Evolutionary conservation across 2,329 filamentous ascomycete species (phyloP), one percentile per base, ranked within the genome.

Genomic region (Rhexocercosporidium sp.): DNA sequence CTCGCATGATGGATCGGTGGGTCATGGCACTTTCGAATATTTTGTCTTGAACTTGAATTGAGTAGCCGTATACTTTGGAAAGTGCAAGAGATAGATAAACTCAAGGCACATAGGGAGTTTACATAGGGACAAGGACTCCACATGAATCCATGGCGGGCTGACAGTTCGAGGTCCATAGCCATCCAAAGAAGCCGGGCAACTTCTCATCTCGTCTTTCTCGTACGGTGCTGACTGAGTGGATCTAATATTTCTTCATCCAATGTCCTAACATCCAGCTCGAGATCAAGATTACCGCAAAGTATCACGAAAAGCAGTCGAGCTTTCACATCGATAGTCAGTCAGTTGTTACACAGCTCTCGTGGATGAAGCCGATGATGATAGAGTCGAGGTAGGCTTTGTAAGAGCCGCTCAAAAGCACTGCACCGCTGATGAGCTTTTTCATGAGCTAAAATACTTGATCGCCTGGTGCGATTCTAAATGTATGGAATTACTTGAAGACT

Each of bases 221-320:
- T 14, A 46, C 57, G 22, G 60, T 22, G 8, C 29, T 53, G 44
- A 64, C 29, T 53, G 44, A 64, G 53, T 4, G 20, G 56, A 12
- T 69, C 12, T 11, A 69, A 20, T 27, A 62, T 25, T 22, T 69
- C 62, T n/a, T 56, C 39, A 47, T 64, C 63, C 49, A 62, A 53
- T 37, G 44, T 49, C 6, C 27, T 61, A 1, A 34, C 25, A 1
- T 66, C 67, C 12, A 68, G 66, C 22, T 71, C 64, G 1, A 71
- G 62, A 60, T 73, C 70, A 1, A 73, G 59, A 60, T 73, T 73
- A n/a, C 72, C 72, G 34, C 69, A 65, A 6, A 73, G 64, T 25
- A 73, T 49, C 6, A 71, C 57, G 37, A 72, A 70, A 1, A 73
- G 62, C 16, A 73, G 65, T 25, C 67, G 44, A 47, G 66, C 67